Evolutionary conservation across 2,329 filamentous ascomycete species (phyloP).

Genomic region (Trichoderma polysporum): DNA sequence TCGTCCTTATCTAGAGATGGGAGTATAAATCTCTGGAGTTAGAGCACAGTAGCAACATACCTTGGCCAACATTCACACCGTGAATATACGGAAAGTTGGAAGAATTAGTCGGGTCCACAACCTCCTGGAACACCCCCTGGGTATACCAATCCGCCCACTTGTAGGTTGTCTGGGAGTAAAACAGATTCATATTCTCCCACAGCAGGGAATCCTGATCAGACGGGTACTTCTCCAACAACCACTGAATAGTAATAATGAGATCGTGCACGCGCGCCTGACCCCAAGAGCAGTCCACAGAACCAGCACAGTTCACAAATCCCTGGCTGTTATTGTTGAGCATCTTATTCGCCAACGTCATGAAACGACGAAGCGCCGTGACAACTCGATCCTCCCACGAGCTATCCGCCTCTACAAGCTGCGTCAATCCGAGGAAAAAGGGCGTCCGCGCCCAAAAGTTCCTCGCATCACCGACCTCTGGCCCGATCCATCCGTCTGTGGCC

Average conservation of each 20-base stretch:
- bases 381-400: conserved; percentile 26
- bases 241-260: conserved; percentile 41
- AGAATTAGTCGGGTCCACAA: conserved; percentile 23
- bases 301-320: conserved; percentile 47
- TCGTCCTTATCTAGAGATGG: background rate
- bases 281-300: conserved; percentile 40
- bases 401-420: conserved; percentile 36
- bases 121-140: conserved; percentile 25
- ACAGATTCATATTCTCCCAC: conserved; percentile 43
- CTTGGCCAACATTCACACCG: conserved; percentile 46
- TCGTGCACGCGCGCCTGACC: conserved; percentile 39
- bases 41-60: conserved; percentile 27
- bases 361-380: conserved; percentile 24
- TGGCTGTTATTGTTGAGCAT: conserved; percentile 56
- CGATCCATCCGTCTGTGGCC: conserved; percentile 54
- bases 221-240: conserved; percentile 39
- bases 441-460: conserved; percentile 36
- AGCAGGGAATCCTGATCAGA: conserved; percentile 29
- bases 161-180: conserved; percentile 32
- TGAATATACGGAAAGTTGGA: conserved; percentile 37
- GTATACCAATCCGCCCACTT: conserved; percentile 35
- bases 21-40: no score
- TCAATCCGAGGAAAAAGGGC: conserved; percentile 35
- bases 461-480: conserved; percentile 31
- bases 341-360: conserved; percentile 46